Base-by-base conservation (phyloP, 1,284 basidiomycete species). In the Rhizoctonia solani region DNA sequence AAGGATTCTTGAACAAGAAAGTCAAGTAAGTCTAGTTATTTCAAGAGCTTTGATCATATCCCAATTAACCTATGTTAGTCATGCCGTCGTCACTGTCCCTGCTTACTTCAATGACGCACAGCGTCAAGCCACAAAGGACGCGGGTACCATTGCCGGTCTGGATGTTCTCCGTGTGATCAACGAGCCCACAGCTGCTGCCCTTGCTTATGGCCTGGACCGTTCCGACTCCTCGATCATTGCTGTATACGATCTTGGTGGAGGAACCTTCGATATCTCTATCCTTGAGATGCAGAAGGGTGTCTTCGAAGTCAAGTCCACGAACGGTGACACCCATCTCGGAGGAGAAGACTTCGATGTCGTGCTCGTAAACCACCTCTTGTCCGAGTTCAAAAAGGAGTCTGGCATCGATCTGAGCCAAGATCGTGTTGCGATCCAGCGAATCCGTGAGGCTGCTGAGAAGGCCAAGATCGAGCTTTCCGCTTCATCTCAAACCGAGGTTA, bases 81-180 rank as follows among this genome's bases (percentile, higher is more conserved):
- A 89, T 66, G 86, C 86, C 66, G 95, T 98, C 74, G 83, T 98
- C 75, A 98, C 95, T 34, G 96, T 98, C 42, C 95, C 95, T 3
- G 95, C 95, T 0, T 98, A 98, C 82, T 98, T 98, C 86, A 99
- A 99, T 79, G 97, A 99, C 78, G 94, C 96, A 32, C 96, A 99
- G 79, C 89, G 96, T 72, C 95, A 97, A 82, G 96, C 97, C 14
- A 99, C 96, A 71, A 98, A 98, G 81, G 90, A 98, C 73, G 95
- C 97, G 65, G 96, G 96, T 78, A 88, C 92, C 76, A 98, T 98
- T 74, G 95, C 96, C 49, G 95, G 96, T 75, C 87, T 99, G 25
- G 94, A 98, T 46, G 96, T 99, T 54, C 88, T 98, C 63, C 94
- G 95, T 77, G 94, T 99, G 71, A 98, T 99, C 81, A 98, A 98